These are phyloP conservation scores for Marchantia paleacea DNA, from an alignment of 225 moss, liverwort and hornwort species.

Conservation along the genomic window DNA sequence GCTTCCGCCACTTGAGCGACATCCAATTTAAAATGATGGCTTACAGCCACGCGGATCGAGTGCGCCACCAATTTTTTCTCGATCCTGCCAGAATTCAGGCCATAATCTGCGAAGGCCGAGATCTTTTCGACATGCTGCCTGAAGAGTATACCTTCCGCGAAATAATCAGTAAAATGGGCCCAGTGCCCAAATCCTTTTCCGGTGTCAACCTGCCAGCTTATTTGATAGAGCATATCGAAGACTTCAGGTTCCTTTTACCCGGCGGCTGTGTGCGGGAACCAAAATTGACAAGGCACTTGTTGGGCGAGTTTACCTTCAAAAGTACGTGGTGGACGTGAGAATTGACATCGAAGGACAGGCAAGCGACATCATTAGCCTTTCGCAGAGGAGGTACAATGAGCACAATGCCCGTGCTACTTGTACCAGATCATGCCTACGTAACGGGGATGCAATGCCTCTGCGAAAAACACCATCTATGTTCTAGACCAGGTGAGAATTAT, in stretches of 20 bases:
- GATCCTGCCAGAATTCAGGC: slow-evolving; percentile 51
- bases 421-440: background rate
- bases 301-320: background rate
- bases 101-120: slow-evolving; percentile 57
- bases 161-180: slow-evolving; percentile 66
- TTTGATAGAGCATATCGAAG: slow-evolving; percentile 44
- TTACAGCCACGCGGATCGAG: slow-evolving; percentile 78
- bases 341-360: background rate
- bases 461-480: background rate
- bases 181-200: slow-evolving; percentile 52
- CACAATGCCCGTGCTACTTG: too few species aligned
- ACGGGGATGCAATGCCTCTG: too few species aligned
- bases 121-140: slow-evolving; percentile 79
- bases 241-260: slow-evolving; percentile 51
- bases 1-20: slow-evolving; percentile 63
- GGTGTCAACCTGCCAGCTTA: slow-evolving; percentile 64
- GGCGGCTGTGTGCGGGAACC: slow-evolving; percentile 61
- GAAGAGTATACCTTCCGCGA: slow-evolving; percentile 62
- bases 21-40: slow-evolving; percentile 75
- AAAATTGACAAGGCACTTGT: background rate
- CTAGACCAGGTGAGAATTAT: background rate
- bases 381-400: too few species aligned
- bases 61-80: slow-evolving; percentile 55
- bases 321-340: background rate
- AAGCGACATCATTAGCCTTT: background rate